Evolutionary conservation across 2,329 filamentous ascomycete species (phyloP).

Genomic region (Xylaria sp.): DNA sequence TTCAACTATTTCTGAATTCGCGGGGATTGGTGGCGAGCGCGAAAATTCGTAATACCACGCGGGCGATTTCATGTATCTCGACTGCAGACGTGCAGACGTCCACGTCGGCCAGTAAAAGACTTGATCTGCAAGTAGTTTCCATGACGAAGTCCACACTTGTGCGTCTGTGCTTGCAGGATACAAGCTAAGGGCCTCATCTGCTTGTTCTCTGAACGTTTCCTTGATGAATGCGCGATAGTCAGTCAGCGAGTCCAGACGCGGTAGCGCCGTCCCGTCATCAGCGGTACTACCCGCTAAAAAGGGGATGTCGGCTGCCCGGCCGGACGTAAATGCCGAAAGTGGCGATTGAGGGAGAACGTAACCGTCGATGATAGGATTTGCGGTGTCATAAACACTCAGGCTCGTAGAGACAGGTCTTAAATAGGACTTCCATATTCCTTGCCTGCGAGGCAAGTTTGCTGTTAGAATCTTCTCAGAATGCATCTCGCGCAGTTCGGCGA

Average conservation of each 20-base stretch:
- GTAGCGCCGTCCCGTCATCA: slow-evolving; percentile 32
- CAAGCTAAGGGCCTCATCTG: slow-evolving; percentile 18
- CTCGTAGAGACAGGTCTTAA: slow-evolving; percentile 24
- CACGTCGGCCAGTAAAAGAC: slow-evolving; percentile 34
- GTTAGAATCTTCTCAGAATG: slow-evolving; percentile 26
- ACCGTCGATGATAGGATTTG: slow-evolving; percentile 32
- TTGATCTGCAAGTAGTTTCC: slow-evolving; percentile 27
- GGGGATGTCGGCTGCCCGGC: slow-evolving; percentile 25
- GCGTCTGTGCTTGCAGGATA: slow-evolving; percentile 30
- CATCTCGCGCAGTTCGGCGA: slow-evolving; percentile 27
- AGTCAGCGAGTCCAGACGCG: slow-evolving; percentile 16
- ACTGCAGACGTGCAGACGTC: slow-evolving; percentile 31
- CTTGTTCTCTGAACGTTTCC: slow-evolving; percentile 24
- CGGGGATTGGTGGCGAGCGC: slow-evolving; percentile 33
- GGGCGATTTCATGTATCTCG: slow-evolving; percentile 22
- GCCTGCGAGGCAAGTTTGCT: slow-evolving; percentile 14
- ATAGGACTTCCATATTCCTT: slow-evolving; percentile 34
- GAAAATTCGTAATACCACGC: slow-evolving; percentile 29
- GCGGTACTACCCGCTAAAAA: slow-evolving; percentile 14
- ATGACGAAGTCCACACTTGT: slow-evolving; percentile 25
- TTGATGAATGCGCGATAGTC: slow-evolving; percentile 19
- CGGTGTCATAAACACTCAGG: slow-evolving; percentile 33
- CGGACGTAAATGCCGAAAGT: slow-evolving; percentile 12
- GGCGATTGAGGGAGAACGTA: slow-evolving; percentile 29
- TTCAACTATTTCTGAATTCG: slow-evolving; percentile 22